phyloP scores from a whole-genome alignment of 2,329 filamentous ascomycete species.

The Huntiella decipiens region DNA sequence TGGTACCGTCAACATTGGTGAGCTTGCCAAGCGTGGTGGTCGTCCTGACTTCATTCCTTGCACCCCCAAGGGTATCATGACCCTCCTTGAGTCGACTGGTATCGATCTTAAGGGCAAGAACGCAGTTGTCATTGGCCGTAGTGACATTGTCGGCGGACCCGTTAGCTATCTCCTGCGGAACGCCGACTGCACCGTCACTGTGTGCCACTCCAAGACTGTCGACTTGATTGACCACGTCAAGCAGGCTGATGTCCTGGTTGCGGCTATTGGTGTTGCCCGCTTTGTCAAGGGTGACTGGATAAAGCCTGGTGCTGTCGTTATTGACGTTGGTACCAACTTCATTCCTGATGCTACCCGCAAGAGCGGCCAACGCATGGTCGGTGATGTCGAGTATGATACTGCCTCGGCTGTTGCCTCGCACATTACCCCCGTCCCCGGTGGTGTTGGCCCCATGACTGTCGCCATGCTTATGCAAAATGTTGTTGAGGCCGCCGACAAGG shows the following conservation, averaged over 20 bases:
- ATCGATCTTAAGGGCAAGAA: constrained; percentile 76
- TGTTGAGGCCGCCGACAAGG: constrained; percentile 62
- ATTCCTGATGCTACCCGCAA: constrained; percentile 77
- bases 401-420: constrained; percentile 71
- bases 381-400: constrained; percentile 82
- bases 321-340: constrained; percentile 96
- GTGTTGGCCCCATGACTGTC: constrained; percentile 96
- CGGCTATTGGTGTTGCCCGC: constrained; percentile 70
- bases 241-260: constrained; percentile 73
- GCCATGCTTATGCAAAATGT: constrained; percentile 97
- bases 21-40: constrained; percentile 88
- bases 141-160: constrained; percentile 92
- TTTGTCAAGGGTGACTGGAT: constrained; percentile 93
- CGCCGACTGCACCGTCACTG: constrained; percentile 87
- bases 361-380: constrained; percentile 78
- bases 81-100: constrained; percentile 64
- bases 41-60: constrained; percentile 80
- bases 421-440: constrained; percentile 91
- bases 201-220: constrained; percentile 80
- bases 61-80: constrained; percentile 95
- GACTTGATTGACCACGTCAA: constrained; percentile 57
- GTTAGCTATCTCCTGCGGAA: constrained; percentile 92
- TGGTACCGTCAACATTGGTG: constrained; percentile 82
- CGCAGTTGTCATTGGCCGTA: constrained; percentile 82
- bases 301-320: constrained; percentile 85